Percentiles rank a stretch among this genome's conserved stretches.
phyloP scores from a whole-genome alignment of 1,284 basidiomycete species.

The Tylopilus sp. region DNA sequence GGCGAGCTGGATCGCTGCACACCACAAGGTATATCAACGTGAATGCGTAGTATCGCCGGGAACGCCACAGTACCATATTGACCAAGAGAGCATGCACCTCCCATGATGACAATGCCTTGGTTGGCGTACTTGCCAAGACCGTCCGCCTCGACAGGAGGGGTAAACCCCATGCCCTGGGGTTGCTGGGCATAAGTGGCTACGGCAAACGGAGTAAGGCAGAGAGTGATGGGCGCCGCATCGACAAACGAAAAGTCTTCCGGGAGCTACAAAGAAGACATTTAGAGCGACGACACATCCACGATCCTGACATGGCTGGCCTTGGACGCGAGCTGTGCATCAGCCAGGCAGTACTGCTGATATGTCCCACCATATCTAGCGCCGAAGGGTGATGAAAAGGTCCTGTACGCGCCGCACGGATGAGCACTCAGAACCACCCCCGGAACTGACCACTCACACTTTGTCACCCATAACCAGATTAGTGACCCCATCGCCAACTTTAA shows the following conservation, averaged over 20 bases:
- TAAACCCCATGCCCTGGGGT: conserved; percentile 17
- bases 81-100: conserved; percentile 37
- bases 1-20: conserved; percentile 37
- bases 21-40: neutral
- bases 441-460: conserved; percentile 12
- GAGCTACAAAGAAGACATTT: conserved; percentile 27
- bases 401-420: neutral
- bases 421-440: too few species aligned
- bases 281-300: neutral
- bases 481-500: conserved; percentile 13
- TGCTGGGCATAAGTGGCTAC: conserved; percentile 27
- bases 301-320: conserved; percentile 32
- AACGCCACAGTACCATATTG: conserved; percentile 36
- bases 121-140: conserved; percentile 32
- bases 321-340: conserved; percentile 34
- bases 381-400: conserved; percentile 12
- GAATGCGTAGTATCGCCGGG: neutral
- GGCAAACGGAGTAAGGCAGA: conserved; percentile 25
- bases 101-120: conserved; percentile 36
- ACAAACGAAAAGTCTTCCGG: conserved; percentile 44
- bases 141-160: conserved; percentile 17
- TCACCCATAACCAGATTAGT: conserved; percentile 15
- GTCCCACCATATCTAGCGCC: conserved; percentile 7
- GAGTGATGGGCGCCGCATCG: conserved; percentile 35
- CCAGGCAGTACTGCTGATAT: conserved; percentile 46